Evolutionary conservation across 768 basidiomycete genomes (phyloP).

Genomic region (Trametes gibbosa): DNA sequence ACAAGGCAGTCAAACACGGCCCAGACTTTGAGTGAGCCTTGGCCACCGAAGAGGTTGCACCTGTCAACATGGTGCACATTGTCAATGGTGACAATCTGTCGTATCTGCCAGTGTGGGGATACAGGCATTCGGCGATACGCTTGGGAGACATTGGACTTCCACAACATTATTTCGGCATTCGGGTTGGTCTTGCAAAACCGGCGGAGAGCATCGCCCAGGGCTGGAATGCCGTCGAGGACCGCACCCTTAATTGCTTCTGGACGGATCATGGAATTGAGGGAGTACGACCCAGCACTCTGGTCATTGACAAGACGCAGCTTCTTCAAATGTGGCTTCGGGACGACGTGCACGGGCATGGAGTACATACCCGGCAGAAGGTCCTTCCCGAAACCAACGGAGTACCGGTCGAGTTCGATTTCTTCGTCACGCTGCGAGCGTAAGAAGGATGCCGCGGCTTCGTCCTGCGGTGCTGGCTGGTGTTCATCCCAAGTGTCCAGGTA

Average conservation of each 20-base stretch:
- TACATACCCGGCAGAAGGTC: slow-evolving; percentile 44
- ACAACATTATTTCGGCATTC: too few relatives aligned
- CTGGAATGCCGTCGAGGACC: too few relatives aligned
- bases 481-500: slow-evolving; percentile 26
- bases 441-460: not conserved
- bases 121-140: slow-evolving; percentile 28
- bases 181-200: too few relatives aligned
- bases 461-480: not conserved
- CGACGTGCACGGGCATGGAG: too few relatives aligned
- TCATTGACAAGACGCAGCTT: slow-evolving; percentile 40
- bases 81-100: slow-evolving; percentile 35
- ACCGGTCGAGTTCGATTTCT: slow-evolving; percentile 14
- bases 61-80: slow-evolving; percentile 31
- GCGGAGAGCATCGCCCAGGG: slow-evolving; percentile 10
- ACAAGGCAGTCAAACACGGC: slow-evolving; percentile 30
- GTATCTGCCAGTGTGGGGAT: slow-evolving; percentile 30
- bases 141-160: slow-evolving; percentile 24
- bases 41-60: slow-evolving; percentile 34
- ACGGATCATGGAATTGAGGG: slow-evolving; percentile 30
- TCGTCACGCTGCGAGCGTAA: slow-evolving; percentile 17
- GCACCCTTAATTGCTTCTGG: too few relatives aligned
- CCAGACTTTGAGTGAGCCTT: slow-evolving; percentile 28
- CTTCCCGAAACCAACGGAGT: slow-evolving; percentile 30
- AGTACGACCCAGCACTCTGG: slow-evolving; percentile 34
- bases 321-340: slow-evolving; percentile 35